Evolutionary conservation across 352 stramenopile species (phyloP).

Genomic region (Pythium aristosporum): DNA sequence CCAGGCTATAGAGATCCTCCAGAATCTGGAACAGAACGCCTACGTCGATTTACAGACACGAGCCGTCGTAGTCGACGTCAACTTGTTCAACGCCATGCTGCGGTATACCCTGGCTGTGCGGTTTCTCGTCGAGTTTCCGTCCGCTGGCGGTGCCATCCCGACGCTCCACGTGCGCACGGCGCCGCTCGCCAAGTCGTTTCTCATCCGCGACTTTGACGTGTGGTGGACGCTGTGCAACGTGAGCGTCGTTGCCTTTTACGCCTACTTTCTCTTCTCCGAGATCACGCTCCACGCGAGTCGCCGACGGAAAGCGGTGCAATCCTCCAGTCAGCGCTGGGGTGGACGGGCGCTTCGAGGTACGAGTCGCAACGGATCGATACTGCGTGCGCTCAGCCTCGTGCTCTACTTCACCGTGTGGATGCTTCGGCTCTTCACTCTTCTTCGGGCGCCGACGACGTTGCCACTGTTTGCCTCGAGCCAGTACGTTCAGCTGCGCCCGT

Average conservation of each 20-base stretch:
- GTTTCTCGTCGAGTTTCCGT: conserved; percentile 49
- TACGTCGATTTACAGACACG: conserved; percentile 48
- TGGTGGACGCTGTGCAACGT: conserved; percentile 33
- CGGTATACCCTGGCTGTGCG: conserved; percentile 36
- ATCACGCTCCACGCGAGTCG: conserved; percentile 32
- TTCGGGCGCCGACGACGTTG: conserved; percentile 37
- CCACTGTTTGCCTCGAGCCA: conserved; percentile 29
- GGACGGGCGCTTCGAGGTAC: conserved; percentile 28
- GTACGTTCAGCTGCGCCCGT: conserved; percentile 40
- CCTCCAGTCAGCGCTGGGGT: not conserved
- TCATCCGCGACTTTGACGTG: conserved; percentile 32
- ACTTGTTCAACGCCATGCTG: conserved; percentile 52
- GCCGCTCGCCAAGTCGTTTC: conserved; percentile 43
- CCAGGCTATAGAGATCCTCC: conserved; percentile 25
- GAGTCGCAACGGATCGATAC: conserved; percentile 30
- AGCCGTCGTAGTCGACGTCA: conserved; percentile 45
- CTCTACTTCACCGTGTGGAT: conserved; percentile 48
- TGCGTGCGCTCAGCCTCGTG: conserved; percentile 33
- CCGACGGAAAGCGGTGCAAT: conserved; percentile 4
- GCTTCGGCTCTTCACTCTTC: conserved; percentile 34
- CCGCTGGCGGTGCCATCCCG: conserved; percentile 36
- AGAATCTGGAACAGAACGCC: conserved; percentile 26
- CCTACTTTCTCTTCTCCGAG: conserved; percentile 47
- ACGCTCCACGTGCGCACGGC: conserved; percentile 28
- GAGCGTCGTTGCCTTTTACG: conserved; percentile 40